These are phyloP conservation scores for Asterella californica DNA, from an alignment of 225 moss, liverwort and hornwort genomes.

Conservation along the genomic window DNA sequence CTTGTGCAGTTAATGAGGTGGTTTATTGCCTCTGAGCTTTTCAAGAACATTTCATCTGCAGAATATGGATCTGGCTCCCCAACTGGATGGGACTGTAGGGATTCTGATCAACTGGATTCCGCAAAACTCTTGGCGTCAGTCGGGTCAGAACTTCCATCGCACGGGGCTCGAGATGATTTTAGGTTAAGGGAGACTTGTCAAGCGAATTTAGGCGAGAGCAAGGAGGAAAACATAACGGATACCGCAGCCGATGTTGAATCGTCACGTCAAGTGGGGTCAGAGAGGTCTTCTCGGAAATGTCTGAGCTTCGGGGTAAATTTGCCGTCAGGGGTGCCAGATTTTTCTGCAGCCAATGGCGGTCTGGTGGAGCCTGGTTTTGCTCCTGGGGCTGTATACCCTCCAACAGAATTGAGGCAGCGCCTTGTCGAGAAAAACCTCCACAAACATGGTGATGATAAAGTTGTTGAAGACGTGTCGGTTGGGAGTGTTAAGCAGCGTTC, in stretches of 20 bases:
- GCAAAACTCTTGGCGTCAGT: conserved; percentile 1
- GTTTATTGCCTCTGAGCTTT: not conserved
- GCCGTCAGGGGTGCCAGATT: conserved; percentile 26
- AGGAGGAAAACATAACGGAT: conserved; percentile 13
- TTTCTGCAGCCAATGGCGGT: conserved; percentile 45
- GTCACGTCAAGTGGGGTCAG: not conserved
- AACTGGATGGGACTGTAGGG: conserved; percentile 2
- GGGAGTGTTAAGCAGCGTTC: conserved; percentile 36
- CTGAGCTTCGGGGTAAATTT: conserved; percentile 9
- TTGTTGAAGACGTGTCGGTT: conserved; percentile 38
- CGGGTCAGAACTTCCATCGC: not conserved
- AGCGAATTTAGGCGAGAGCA: conserved; percentile 1
- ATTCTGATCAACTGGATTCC: conserved; percentile 15
- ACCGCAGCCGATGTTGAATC: not conserved
- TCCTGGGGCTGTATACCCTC: conserved; percentile 29
- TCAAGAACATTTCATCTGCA: conserved; percentile 4
- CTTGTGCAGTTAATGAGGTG: not conserved
- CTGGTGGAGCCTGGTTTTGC: conserved; percentile 50
- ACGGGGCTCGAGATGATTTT: conserved; percentile 23
- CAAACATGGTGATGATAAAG: conserved; percentile 42
- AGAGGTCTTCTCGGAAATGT: conserved; percentile 11
- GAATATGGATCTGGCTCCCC: conserved; percentile 20
- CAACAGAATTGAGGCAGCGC: conserved; percentile 72
- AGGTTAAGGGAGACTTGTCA: conserved; percentile 18
- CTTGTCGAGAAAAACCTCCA: conserved; percentile 47